phyloP scores from a whole-genome alignment of 805 yeast genomes.

The Torulaspora maleeae region DNA sequence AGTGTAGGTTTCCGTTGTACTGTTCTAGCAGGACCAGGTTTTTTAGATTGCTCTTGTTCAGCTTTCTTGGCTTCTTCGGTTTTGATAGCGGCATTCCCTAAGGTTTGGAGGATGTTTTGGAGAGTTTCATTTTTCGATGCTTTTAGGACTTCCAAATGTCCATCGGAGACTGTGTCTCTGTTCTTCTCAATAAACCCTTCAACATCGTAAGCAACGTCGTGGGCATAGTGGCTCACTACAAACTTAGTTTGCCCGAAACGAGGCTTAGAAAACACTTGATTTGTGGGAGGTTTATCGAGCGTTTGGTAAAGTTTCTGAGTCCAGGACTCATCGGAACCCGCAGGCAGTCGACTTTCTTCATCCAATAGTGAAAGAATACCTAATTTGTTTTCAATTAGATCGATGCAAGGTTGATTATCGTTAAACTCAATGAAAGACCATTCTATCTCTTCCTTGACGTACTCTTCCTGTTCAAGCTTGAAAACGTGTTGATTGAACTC shows the following conservation, averaged over 20 bases:
- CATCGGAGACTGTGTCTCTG: constrained; percentile 95
- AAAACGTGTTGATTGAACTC: constrained; percentile 97
- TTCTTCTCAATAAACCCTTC: constrained; percentile 96
- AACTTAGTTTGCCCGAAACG: constrained; percentile 90
- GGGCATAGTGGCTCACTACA: constrained; percentile 88
- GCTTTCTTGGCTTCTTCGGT: constrained; percentile 39
- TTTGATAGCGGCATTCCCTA: constrained; percentile 51
- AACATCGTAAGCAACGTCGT: constrained; percentile 86
- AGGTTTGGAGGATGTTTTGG: constrained; percentile 55
- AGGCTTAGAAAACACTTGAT: constrained; percentile 82
- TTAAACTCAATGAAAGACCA: constrained; percentile 97
- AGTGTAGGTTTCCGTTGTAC: constrained; percentile 81
- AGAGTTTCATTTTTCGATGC: constrained; percentile 63
- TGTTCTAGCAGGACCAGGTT: constrained; percentile 38
- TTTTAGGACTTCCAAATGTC: constrained; percentile 80
- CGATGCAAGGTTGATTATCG: constrained; percentile 95
- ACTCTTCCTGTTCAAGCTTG: constrained; percentile 95
- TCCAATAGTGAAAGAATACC: constrained; percentile 87
- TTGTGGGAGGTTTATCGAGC: constrained; percentile 71
- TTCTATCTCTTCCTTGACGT: constrained; percentile 84
- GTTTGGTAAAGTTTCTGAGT: constrained; percentile 83
- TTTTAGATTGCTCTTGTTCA: constrained; percentile 35
- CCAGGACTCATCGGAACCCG: constrained; percentile 93
- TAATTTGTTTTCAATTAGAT: constrained; percentile 79
- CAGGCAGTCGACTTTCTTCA: constrained; percentile 91